These are phyloP conservation scores for Boletus rufocinnamomeus DNA, from an alignment of 768 basidiomycete species.

Conservation along the genomic window DNA sequence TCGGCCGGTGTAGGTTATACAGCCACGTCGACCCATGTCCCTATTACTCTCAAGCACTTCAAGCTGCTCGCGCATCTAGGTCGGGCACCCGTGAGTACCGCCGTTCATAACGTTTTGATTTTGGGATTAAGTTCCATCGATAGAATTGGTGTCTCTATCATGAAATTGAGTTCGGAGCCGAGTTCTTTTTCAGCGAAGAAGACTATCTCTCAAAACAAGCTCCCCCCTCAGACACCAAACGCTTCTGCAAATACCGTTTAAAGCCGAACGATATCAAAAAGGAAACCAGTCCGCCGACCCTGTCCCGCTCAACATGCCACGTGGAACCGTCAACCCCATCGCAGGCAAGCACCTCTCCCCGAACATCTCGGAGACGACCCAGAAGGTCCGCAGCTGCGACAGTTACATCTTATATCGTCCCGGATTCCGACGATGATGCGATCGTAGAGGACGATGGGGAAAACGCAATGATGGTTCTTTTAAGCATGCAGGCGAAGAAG, in stretches of 20 bases:
- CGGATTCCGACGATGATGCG: constrained; percentile 71
- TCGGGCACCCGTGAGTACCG: constrained; percentile 52
- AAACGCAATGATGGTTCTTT: constrained; percentile 32
- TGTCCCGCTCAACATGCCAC: constrained; percentile 28
- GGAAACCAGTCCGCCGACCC: constrained; percentile 34
- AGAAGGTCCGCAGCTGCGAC: constrained; percentile 54
- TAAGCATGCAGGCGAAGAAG: constrained; percentile 37
- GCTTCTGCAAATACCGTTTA: constrained; percentile 24
- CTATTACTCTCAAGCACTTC: constrained; percentile 77
- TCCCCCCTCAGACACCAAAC: constrained; percentile 29
- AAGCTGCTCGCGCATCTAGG: constrained; percentile 70
- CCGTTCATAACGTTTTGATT: not conserved
- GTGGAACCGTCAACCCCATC: constrained; percentile 16
- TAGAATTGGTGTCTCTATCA: constrained; percentile 58
- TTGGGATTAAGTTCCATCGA: constrained; percentile 3
- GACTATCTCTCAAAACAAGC: constrained; percentile 55
- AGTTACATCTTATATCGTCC: constrained; percentile 62
- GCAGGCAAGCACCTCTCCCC: constrained; percentile 24
- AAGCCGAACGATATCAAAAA: constrained; percentile 42
- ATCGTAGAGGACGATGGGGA: constrained; percentile 44
- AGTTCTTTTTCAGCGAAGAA: constrained; percentile 69
- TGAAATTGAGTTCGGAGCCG: constrained; percentile 63
- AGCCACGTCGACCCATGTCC: constrained; percentile 46
- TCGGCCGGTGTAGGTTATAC: constrained; percentile 25
- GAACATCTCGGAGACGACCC: constrained; percentile 52